phyloP scores from a whole-genome alignment of 129 eudicot genomes.

The Tanacetum coccineum region DNA sequence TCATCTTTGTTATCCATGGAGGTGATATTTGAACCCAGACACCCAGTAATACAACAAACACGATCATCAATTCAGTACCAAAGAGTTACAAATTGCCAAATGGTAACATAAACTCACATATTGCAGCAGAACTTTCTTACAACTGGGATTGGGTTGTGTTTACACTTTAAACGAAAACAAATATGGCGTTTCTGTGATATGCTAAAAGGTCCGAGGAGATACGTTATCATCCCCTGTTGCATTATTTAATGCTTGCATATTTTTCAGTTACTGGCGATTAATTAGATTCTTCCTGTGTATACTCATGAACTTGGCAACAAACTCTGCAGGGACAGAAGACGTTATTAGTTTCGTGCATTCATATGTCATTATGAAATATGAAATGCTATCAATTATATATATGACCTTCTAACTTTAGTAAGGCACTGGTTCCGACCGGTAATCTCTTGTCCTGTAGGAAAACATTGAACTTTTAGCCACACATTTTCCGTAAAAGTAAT shows the following conservation, averaged over 20 bases:
- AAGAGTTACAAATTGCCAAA: slow-evolving; percentile 19
- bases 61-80: slow-evolving; percentile 19
- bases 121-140: slow-evolving; percentile 5
- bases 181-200: slow-evolving; percentile 6
- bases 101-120: slow-evolving; percentile 24
- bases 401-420: slow-evolving; percentile 79
- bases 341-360: not conserved
- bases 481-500: slow-evolving; percentile 12
- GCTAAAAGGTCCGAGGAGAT: slow-evolving; percentile 19
- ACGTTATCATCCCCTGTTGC: slow-evolving; percentile 15
- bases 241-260: slow-evolving; percentile 10
- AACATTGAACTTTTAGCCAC: slow-evolving; percentile 4
- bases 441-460: slow-evolving; percentile 74
- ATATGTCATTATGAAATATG: slow-evolving; percentile 14
- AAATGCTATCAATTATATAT: not conserved
- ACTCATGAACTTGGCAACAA: slow-evolving; percentile 83
- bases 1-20: not conserved
- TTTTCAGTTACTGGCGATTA: slow-evolving; percentile 39
- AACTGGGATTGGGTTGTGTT: slow-evolving; percentile 4
- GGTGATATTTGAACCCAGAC: not conserved
- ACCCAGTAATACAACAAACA: slow-evolving; percentile 10
- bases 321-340: slow-evolving; percentile 42
- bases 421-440: slow-evolving; percentile 67
- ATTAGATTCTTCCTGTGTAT: slow-evolving; percentile 59
- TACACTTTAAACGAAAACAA: not conserved